Percentiles rank a stretch among this genome's conserved stretches.
Conservation (phyloP, 805 yeast genomes). For the Wickerhamiella allomyrinae region DNA sequence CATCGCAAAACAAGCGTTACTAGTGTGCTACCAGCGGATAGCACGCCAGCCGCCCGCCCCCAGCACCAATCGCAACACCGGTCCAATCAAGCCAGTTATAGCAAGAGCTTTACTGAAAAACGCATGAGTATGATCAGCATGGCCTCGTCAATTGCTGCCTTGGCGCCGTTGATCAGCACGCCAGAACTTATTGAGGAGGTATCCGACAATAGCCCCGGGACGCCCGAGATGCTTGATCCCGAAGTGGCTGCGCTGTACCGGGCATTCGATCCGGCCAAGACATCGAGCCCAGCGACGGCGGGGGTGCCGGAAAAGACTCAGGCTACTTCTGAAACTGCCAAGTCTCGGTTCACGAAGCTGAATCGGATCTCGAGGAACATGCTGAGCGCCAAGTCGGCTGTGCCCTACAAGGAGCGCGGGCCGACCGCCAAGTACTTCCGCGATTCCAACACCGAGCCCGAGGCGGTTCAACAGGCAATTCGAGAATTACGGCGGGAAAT, state of each 20-base stretch:
- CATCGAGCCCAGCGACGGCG: no score
- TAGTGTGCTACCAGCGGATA: no score
- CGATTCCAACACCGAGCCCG: not conserved
- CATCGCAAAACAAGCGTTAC: no score
- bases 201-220: not conserved
- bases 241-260: not conserved
- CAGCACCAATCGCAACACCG: no score
- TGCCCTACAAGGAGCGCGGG: no score
- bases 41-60: no score
- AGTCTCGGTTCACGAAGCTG: no score
- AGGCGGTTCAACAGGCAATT: not conserved
- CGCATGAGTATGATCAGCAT: constrained; percentile 13
- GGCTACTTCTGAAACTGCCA: no score
- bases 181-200: not conserved
- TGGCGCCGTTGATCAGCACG: constrained; percentile 10
- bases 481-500: not conserved
- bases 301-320: no score
- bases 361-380: no score
- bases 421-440: no score
- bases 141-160: constrained; percentile 13
- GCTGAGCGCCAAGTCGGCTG: no score
- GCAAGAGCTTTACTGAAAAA: constrained; percentile 2
- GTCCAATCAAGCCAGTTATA: not conserved
- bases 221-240: not conserved
- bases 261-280: not conserved